Base-by-base conservation (phyloP, 208 protist species). In the Tritrichomonas foetus region DNA sequence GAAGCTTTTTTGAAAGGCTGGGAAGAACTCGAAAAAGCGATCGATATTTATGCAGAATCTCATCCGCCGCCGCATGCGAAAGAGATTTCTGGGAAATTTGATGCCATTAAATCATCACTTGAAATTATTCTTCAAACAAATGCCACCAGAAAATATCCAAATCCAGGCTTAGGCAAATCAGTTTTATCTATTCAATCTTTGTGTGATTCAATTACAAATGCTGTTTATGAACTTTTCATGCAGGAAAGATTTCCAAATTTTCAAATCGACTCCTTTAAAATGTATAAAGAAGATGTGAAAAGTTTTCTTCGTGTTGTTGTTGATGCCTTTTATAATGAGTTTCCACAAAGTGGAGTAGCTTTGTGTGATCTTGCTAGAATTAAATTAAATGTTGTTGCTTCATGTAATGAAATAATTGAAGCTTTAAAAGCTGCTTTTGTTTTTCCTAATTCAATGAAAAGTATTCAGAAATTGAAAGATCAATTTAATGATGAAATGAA, bases 321-420 rank as follows among this genome's bases (percentile, higher is more conserved):
- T 13, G 30, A 14, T 3, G 78, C 47, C 13, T 89, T 89, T 57
- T 89, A 25, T 11, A 89, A 53, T 16, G 78, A 89, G 30, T 89
- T 61, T 47, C 20, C 41, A 57, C 78, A 89, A n/a, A 49, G 41
- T 14, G 78, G 78, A 57, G 47, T 89, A 57, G 16, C 47, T 8
- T n/a, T 47, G 3, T n/a, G 2, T 39, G 25, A 49, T 33, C 30
- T 89, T 22, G 27, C 16, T 11, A 3, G 78, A 33, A n/a, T 89
- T 11, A 89, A 89, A 61, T n/a, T 33, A 8, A 89, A 53, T 44
- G 44, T 89, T 36, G 27, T 27, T 53, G 25, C 78, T 16, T n/a
- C 33, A 16, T 89, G 78, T n/a, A 89, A 49, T 50, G 44, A 44
- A 57, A 89, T 89, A 22, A 89, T 89, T 89, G 78, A 89, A n/a